Base-by-base conservation (phyloP, 768 basidiomycete genomes). In the Tricholoma terreum region DNA sequence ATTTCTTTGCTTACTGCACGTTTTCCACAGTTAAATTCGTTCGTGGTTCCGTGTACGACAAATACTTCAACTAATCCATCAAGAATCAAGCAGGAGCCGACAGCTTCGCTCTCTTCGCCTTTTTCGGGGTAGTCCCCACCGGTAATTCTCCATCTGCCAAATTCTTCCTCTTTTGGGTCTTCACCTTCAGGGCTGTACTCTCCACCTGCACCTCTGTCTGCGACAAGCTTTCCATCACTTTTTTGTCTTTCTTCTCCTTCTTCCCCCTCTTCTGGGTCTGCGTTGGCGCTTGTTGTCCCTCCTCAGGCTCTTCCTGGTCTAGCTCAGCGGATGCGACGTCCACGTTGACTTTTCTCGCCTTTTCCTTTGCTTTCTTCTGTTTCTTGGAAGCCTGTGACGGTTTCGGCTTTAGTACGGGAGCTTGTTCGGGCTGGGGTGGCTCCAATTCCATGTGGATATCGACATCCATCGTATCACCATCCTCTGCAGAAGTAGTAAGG, bases 221-320 rank as follows among this genome's bases (percentile, higher is more conserved):
- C 10, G 46, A 17, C n/a, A 17, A 30, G 8, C 9, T 17, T 12
- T 48, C 27, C 30, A 10, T 31, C 30, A 8, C 79, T 49, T 77
- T 80, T 22, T 80, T 73, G 50, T 76, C 78, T 67, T 80, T 84
- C 34, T 79, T 75, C 24, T 27, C 27, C 59, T 80, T 83, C 59
- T 65, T 73, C 57, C 73, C 68, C 53, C 72, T 70, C 46, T 58
- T 58, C 22, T 46, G 22, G 22, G 14, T 15, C 14, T 48, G 24
- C n/a, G 46, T 48, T n/a, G 10, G 27, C 0, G 27, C 9, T 31
- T 24, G 46, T n/a, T n/a, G n/a, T n/a, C n/a, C n/a, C 24, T 27
- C 24, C 24, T 6, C 24, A n/a, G n/a, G n/a, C 24, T 27, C 24
- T 27, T 27, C 24, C 24, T 27, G 24, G 24, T 27, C 24, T 27